These are phyloP conservation scores for Ogataea neopini DNA, from an alignment of 805 yeast genomes.

Conservation along the genomic window DNA sequence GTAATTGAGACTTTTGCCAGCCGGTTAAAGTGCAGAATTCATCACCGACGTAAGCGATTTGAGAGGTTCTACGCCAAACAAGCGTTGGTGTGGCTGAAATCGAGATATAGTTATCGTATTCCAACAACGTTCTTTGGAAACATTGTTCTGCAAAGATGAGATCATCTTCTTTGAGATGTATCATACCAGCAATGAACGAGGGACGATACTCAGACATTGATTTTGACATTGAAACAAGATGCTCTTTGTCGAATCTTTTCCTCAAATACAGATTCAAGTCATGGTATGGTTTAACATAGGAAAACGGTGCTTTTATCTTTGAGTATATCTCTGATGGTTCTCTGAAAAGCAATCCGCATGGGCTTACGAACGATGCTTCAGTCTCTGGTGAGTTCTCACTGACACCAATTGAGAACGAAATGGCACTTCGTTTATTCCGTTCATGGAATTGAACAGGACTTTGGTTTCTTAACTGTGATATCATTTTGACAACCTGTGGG, in stretches of 20 bases:
- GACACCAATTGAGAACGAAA: constrained; percentile 51
- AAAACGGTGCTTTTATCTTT: constrained; percentile 70
- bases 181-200: constrained; percentile 88
- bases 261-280: constrained; percentile 72
- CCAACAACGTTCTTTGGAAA: constrained; percentile 87
- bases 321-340: constrained; percentile 83
- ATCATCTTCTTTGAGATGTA: constrained; percentile 85
- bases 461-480: constrained; percentile 38
- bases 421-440: constrained; percentile 37
- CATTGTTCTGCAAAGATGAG: constrained; percentile 94
- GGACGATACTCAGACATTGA: constrained; percentile 91
- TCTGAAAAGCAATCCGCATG: constrained; percentile 46
- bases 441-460: constrained; percentile 44
- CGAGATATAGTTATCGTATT: constrained; percentile 81
- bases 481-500: constrained; percentile 59
- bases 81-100: constrained; percentile 92
- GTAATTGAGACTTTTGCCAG: constrained; percentile 73
- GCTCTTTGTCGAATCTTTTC: constrained; percentile 62
- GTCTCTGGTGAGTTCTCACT: constrained; percentile 37
- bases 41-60: constrained; percentile 91
- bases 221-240: constrained; percentile 76
- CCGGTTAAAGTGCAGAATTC: constrained; percentile 92
- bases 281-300: constrained; percentile 91
- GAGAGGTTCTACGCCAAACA: constrained; percentile 95
- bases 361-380: constrained; percentile 12